phyloP scores from a whole-genome alignment of 371 early-diverging fungal species.

The Mortierella polycephala region DNA sequence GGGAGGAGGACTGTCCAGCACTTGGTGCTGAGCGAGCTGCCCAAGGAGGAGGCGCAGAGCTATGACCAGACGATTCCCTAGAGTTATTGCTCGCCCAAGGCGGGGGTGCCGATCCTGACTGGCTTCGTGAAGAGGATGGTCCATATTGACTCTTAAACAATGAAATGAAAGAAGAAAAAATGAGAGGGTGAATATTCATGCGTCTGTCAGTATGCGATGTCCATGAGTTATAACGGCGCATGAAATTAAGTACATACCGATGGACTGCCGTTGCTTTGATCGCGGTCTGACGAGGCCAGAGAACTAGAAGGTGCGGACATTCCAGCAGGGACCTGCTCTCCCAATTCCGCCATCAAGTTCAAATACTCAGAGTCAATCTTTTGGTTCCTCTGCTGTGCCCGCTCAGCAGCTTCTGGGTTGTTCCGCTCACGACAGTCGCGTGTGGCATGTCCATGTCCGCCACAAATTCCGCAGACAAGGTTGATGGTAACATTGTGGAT shows the following conservation, averaged over 20 bases:
- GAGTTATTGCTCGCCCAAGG: conserved; percentile 43
- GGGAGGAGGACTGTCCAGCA: conserved; percentile 19
- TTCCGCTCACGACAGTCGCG: conserved; percentile 86
- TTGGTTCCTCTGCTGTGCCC: conserved; percentile 80
- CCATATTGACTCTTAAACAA: conserved; percentile 48
- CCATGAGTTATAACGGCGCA: no score
- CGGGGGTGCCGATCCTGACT: conserved; percentile 47
- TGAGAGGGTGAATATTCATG: not conserved
- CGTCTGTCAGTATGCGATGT: no score
- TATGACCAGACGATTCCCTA: conserved; percentile 20
- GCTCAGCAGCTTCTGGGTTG: conserved; percentile 76
- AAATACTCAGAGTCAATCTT: conserved; percentile 90
- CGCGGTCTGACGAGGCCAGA: conserved; percentile 8
- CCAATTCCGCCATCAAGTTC: conserved; percentile 91
- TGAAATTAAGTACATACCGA: conserved; percentile 29
- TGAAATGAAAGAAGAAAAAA: not conserved
- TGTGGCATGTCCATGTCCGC: conserved; percentile 92
- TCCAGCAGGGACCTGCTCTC: conserved; percentile 69
- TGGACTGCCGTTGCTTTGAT: conserved; percentile 22
- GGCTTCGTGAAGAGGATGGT: conserved; percentile 36
- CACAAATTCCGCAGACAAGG: conserved; percentile 91
- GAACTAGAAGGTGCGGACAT: conserved; percentile 33
- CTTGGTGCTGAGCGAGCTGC: conserved; percentile 32
- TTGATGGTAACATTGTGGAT: conserved; percentile 86
- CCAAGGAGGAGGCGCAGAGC: conserved; percentile 52